Evolutionary conservation across 768 basidiomycete species (phyloP), one percentile per base, ranked within the genome.

Genomic region (Mycena vitilis): DNA sequence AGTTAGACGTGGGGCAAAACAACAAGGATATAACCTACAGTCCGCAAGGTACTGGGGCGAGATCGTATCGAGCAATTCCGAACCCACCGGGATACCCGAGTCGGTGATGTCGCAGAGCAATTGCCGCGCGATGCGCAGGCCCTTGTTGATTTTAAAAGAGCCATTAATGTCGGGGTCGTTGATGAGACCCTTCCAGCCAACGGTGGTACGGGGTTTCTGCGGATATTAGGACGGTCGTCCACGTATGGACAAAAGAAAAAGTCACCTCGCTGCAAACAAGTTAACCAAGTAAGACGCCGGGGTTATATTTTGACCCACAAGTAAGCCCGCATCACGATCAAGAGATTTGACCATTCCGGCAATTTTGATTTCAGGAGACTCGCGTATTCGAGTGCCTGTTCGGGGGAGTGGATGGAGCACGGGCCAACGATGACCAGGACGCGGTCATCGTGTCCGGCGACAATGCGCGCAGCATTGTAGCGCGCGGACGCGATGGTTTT

Each of bases 111-210:
- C 95, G 73, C 93, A 93, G 53, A 99, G 91, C 38, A 99, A 87
- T 75, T 96, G 89, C 48, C 98, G 88, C 0, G 94, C 95, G 60
- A 91, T 87, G 47, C 92, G 91, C 40, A 99, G 89, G 52, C 97
- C 97, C 82, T 97, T 97, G 89, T 99, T 99, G 78, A 99, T 99
- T 73, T 87, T 86, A 90, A 95, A 98, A 61, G 94, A 92, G 61
- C 94, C 95, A 76, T 98, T 94, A 76, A 99, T 93, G 76, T 96
- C 93, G 2, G 96, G 96, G 81, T 98, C 97, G 78, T 95, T 95
- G 77, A 93, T 93, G 74, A 94, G 85, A 45, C 63, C 98, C 82
- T 99, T 98, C 94, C 94, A 98, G 73, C 96, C 96, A 55, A 98
- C 96, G 2, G 96, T 99, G 36, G 97, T 99, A 65, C 97, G 88